Evolutionary conservation across 177 flowering plant species (phyloP).

Genomic region (Telopea speciosissima): DNA sequence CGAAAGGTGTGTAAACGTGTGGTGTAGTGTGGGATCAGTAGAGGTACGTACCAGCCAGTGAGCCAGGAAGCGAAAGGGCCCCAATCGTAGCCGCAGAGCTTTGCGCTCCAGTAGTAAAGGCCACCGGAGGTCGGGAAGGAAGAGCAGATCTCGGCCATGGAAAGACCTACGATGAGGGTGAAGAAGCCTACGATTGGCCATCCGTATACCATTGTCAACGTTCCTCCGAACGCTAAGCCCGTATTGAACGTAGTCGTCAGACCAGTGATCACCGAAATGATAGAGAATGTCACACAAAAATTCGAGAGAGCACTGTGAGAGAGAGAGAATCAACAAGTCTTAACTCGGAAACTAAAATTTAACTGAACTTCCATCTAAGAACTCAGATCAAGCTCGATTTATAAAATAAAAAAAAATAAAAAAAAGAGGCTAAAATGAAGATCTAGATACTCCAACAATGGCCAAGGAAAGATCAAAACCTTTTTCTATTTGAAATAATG

Average conservation of each 20-base stretch:
- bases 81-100: conserved; percentile 47
- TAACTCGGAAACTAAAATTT: too few species aligned
- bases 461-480: too few species aligned
- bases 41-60: conserved; percentile 48
- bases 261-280: conserved; percentile 54
- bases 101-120: conserved; percentile 64
- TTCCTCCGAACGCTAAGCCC: conserved; percentile 59
- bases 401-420: too few species aligned
- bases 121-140: conserved; percentile 71
- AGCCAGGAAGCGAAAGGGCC: conserved; percentile 65
- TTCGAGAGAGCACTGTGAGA: conserved; percentile 39
- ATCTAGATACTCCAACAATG: background rate
- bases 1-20: too few species aligned
- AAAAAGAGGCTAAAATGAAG: too few species aligned
- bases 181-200: conserved; percentile 50
- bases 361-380: too few species aligned
- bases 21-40: too few species aligned
- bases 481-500: too few species aligned
- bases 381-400: too few species aligned
- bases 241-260: conserved; percentile 41
- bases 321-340: background rate
- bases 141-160: conserved; percentile 78
- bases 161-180: conserved; percentile 42
- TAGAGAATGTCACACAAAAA: conserved; percentile 58
- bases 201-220: conserved; percentile 56